Evolutionary conservation across 2,329 filamentous ascomycete genomes (phyloP).

Genomic region (Penicillium sp.): DNA sequence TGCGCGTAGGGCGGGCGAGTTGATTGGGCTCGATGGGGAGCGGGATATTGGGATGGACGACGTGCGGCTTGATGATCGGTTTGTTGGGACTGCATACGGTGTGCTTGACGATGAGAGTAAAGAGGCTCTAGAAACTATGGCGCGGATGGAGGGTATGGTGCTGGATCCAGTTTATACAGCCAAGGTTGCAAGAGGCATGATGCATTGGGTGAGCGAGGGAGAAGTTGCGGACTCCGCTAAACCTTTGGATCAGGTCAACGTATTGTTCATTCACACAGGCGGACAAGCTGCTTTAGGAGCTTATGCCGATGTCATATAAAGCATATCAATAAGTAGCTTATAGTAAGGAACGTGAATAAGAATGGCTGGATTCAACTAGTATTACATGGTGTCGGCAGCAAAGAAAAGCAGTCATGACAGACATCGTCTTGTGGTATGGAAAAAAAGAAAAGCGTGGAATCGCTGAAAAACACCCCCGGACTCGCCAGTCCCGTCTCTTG

Average conservation of each 20-base stretch:
- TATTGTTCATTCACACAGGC: conserved; percentile 37
- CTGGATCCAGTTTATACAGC: conserved; percentile 37
- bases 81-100: conserved; percentile 32
- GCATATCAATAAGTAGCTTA: background rate
- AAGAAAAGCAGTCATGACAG: conserved; percentile 18
- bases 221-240: conserved; percentile 15
- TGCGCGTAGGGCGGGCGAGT: conserved; percentile 22
- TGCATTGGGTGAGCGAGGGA: conserved; percentile 23
- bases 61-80: conserved; percentile 31
- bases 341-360: background rate
- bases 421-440: conserved; percentile 18
- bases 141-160: conserved; percentile 27
- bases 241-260: conserved; percentile 23
- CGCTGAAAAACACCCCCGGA: conserved; percentile 18
- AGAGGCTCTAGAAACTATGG: conserved; percentile 22
- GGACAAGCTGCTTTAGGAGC: conserved; percentile 34
- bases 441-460: conserved; percentile 7
- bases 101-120: conserved; percentile 27
- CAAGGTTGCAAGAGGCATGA: conserved; percentile 31
- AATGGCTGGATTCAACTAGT: conserved; percentile 26
- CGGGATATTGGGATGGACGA: conserved; percentile 27
- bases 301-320: conserved; percentile 20
- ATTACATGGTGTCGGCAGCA: conserved; percentile 24
- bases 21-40: conserved; percentile 29
- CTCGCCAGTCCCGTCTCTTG: conserved; percentile 19